A percentile compares a stretch with the other conserved stretches of the same genome.
Conservation (phyloP, 2,329 filamentous ascomycete species). For the Diaporthe humulicola region DNA sequence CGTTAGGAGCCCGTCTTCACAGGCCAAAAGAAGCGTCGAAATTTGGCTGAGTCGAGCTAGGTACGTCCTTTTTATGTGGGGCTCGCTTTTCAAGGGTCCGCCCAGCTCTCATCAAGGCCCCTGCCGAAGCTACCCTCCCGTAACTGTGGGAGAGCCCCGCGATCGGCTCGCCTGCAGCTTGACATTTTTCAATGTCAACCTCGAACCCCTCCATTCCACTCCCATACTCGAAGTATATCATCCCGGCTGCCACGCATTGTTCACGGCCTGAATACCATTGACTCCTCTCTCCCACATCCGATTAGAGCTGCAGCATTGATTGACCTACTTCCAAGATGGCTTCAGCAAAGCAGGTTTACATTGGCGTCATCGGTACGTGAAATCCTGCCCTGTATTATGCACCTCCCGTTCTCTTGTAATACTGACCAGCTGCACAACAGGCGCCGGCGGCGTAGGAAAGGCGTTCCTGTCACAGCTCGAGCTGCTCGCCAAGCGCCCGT, state of each 20-base stretch:
- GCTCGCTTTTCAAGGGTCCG: constrained; percentile 24
- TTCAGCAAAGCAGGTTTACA: constrained; percentile 53
- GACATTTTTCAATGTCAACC: constrained; percentile 40
- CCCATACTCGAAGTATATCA: neutral
- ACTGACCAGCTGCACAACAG: constrained; percentile 58
- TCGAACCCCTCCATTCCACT: constrained; percentile 39
- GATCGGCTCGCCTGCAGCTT: constrained; percentile 45
- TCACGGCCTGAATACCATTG: neutral
- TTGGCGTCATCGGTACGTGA: constrained; percentile 58
- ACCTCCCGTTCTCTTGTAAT: neutral
- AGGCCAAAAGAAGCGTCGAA: constrained; percentile 26
- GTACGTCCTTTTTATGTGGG: neutral
- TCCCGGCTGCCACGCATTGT: neutral
- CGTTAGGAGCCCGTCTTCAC: constrained; percentile 12
- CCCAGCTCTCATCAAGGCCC: constrained; percentile 22
- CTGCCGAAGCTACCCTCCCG: constrained; percentile 11
- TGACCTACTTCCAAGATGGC: constrained; percentile 43
- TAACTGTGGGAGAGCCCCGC: constrained; percentile 43
- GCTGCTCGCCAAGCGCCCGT: constrained; percentile 73
- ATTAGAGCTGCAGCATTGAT: constrained; percentile 5
- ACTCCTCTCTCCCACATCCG: neutral
- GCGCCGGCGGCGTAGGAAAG: constrained; percentile 93
- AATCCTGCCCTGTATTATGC: neutral
- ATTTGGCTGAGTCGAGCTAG: constrained; percentile 26
- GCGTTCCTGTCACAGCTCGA: constrained; percentile 89